Evolutionary conservation across 1,139 yeast species (phyloP).

Genomic region (Taphrina wiesneri): DNA sequence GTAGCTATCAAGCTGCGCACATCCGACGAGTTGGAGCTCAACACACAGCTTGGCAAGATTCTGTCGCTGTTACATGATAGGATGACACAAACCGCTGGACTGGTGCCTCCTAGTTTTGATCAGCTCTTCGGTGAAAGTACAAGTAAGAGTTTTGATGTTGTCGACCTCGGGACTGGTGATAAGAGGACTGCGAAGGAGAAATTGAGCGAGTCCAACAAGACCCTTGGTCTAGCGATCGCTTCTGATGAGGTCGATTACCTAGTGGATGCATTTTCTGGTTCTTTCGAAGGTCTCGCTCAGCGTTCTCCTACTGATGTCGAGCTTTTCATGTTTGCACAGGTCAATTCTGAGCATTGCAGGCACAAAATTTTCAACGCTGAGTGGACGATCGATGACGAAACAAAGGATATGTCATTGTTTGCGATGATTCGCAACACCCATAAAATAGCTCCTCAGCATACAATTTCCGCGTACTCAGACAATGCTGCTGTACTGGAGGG

Average conservation of each 20-base stretch:
- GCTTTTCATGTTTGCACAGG: slow-evolving; percentile 98
- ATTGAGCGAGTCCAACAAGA: slow-evolving; percentile 70
- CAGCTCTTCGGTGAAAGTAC: slow-evolving; percentile 56
- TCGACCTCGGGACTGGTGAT: slow-evolving; percentile 25
- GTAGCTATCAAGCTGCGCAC: slow-evolving; percentile 64
- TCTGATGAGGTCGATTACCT: slow-evolving; percentile 89
- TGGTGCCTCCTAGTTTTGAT: slow-evolving; percentile 58
- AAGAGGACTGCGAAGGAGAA: slow-evolving; percentile 55
- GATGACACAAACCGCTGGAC: slow-evolving; percentile 79
- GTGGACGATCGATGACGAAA: slow-evolving; percentile 89
- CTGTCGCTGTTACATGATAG: slow-evolving; percentile 70
- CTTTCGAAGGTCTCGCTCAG: slow-evolving; percentile 55
- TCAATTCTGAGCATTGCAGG: slow-evolving; percentile 98
- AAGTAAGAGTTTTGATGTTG: neutral
- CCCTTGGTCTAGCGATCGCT: slow-evolving; percentile 88
- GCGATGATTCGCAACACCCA: slow-evolving; percentile 97
- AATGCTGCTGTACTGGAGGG: slow-evolving; percentile 98
- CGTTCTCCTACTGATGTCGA: slow-evolving; percentile 98
- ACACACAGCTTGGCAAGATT: slow-evolving; percentile 49
- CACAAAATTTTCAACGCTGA: slow-evolving; percentile 98
- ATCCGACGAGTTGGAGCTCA: neutral
- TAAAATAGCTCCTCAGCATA: slow-evolving; percentile 68
- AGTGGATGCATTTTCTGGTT: slow-evolving; percentile 63
- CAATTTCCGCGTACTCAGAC: slow-evolving; percentile 93
- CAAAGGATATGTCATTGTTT: slow-evolving; percentile 74